Evolutionary conservation across 768 basidiomycete genomes (phyloP).

Genomic region (Amanita rubescens): DNA sequence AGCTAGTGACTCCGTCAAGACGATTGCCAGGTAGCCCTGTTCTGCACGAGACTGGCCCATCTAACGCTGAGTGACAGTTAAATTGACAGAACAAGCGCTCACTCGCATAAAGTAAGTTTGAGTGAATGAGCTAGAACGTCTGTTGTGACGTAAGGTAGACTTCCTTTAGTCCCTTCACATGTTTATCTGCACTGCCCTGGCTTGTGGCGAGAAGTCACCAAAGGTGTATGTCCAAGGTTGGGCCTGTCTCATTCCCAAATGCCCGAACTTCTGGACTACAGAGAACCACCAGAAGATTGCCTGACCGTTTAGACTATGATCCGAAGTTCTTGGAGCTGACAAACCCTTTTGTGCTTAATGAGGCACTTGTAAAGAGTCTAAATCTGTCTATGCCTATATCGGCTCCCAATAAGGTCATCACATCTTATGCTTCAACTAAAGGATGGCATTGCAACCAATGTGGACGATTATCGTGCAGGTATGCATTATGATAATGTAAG

Average conservation of each 20-base stretch:
- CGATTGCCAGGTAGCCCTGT: not conserved
- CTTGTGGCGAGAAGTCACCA: slow-evolving; percentile 41
- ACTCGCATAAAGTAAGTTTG: slow-evolving; percentile 2
- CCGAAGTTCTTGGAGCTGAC: slow-evolving; percentile 36
- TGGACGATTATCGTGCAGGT: slow-evolving; percentile 73
- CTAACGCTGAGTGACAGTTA: not conserved
- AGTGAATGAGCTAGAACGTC: not conserved
- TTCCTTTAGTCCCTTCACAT: slow-evolving; percentile 9
- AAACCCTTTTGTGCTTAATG: slow-evolving; percentile 23
- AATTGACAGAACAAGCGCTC: slow-evolving; percentile 3
- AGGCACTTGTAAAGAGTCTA: slow-evolving; percentile 29
- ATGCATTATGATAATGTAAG: slow-evolving; percentile 10
- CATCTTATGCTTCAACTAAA: slow-evolving; percentile 47
- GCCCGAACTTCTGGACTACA: slow-evolving; percentile 48
- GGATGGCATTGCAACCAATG: slow-evolving; percentile 67
- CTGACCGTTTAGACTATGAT: slow-evolving; percentile 38
- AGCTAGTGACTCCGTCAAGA: not conserved
- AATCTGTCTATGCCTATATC: slow-evolving; percentile 26
- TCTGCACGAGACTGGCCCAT: not conserved
- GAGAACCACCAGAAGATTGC: slow-evolving; percentile 19
- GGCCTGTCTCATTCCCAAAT: slow-evolving; percentile 58
- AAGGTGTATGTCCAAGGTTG: slow-evolving; percentile 48
- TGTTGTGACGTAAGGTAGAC: slow-evolving; percentile 11
- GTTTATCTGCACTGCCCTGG: slow-evolving; percentile 27
- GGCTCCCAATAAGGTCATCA: slow-evolving; percentile 29